phyloP scores from a whole-genome alignment of 129 eudicot species.

The Rutidosis leptorrhynchoides region DNA sequence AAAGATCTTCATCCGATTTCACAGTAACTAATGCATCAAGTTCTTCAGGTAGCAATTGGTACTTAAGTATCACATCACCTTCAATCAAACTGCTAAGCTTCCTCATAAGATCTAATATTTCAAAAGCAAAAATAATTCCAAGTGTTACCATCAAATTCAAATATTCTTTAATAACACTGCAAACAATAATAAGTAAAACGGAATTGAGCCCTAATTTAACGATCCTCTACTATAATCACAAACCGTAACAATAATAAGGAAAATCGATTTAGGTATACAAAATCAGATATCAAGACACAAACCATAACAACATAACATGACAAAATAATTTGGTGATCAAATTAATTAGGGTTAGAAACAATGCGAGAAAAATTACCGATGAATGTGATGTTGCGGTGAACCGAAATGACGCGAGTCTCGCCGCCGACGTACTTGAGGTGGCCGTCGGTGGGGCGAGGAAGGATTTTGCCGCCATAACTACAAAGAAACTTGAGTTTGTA shows the following conservation, averaged over 20 bases:
- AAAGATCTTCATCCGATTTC: conserved; percentile 72
- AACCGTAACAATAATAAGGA: neutral
- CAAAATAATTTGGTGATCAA: neutral
- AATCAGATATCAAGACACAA: neutral
- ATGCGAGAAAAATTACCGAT: conserved; percentile 39
- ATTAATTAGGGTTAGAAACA: neutral
- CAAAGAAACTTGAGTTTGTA: conserved; percentile 36
- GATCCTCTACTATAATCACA: too few relatives aligned
- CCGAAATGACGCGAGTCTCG: conserved; percentile 79
- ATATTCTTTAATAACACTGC: too few relatives aligned
- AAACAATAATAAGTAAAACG: neutral
- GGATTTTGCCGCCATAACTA: conserved; percentile 38
- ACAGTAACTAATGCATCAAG: conserved; percentile 75
- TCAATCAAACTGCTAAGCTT: conserved; percentile 50
- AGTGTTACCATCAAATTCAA: neutral
- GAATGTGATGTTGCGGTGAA: conserved; percentile 52
- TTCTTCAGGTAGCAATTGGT: conserved; percentile 66
- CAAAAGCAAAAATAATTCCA: neutral
- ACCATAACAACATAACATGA: conserved; percentile 2
- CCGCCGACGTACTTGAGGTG: conserved; percentile 72
- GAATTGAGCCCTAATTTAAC: neutral
- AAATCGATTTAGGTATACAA: too few relatives aligned
- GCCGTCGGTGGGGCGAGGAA: conserved; percentile 36
- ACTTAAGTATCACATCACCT: conserved; percentile 71
- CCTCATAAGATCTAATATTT: conserved; percentile 65